phyloP scores from a whole-genome alignment of 2,329 filamentous ascomycete genomes.

The Cadophora luteo-olivacea region DNA sequence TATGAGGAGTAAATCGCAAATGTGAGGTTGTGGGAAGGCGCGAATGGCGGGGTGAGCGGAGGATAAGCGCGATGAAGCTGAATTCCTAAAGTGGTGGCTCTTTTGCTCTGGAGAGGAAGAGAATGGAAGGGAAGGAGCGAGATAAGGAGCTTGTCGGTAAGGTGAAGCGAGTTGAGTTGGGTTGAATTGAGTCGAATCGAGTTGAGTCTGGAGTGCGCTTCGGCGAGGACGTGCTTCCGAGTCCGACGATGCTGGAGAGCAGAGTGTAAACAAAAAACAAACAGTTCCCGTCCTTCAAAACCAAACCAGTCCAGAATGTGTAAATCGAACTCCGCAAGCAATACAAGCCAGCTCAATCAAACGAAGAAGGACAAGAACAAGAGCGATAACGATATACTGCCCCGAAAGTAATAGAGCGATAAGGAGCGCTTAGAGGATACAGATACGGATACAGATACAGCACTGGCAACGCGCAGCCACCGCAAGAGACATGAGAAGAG shows the following conservation, averaged over 20 bases:
- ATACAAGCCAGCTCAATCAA: not conserved
- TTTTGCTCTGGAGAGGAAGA: not conserved
- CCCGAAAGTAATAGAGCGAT: slow-evolving; percentile 4
- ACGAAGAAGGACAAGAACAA: not conserved
- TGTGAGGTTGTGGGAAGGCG: slow-evolving; percentile 19
- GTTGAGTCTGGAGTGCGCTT: not conserved
- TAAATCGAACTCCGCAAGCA: not conserved
- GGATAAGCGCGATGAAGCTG: slow-evolving; percentile 4
- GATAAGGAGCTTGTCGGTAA: not conserved
- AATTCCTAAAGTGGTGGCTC: not conserved
- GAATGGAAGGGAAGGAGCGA: not conserved
- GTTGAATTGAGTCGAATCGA: not conserved
- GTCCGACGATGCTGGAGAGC: not conserved
- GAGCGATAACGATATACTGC: slow-evolving; percentile 13
- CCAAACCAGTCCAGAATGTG: not conserved
- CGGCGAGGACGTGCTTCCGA: not conserved
- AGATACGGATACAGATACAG: slow-evolving; percentile 27
- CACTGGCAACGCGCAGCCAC: slow-evolving; percentile 7
- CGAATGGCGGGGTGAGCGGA: slow-evolving; percentile 17
- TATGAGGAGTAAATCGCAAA: not conserved
- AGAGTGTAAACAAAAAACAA: slow-evolving; percentile 11
- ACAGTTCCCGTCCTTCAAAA: not conserved
- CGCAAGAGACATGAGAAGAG: slow-evolving; percentile 1
- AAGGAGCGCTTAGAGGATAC: slow-evolving; percentile 26
- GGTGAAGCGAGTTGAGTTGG: not conserved